Evolutionary conservation across 441 rosid species (phyloP), one percentile per base, ranked within the genome.

Genomic region (Euphorbia corollata): DNA sequence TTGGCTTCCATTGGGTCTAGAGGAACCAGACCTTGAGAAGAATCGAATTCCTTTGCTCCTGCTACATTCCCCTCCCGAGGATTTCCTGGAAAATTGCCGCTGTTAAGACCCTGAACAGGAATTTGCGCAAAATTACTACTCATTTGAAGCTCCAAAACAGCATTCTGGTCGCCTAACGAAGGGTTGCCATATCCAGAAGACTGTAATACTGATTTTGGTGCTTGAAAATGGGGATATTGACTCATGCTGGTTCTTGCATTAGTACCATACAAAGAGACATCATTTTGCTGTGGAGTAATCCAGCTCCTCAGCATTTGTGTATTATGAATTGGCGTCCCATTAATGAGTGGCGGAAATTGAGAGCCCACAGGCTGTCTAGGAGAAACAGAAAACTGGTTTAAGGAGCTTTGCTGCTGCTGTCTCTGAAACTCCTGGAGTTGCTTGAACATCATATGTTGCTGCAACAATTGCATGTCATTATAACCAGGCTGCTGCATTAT

Each of bases 1-100:
- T 80, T 90, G 71, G 86, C 92, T 77, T 90, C 97, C 22, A 89
- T 79, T 50, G 95, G 95, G 77, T 90, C 97, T 69, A 90, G 78
- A 24, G 89, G 65, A 67, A 88, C 82, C 53, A 80, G 76, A 71
- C 73, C 79, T 74, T 78, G 85, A n/a, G 83, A 75, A 55, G 83
- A 68, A 50, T 64, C 73, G 39, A 36, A 70, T 62, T 77, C 78
- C 67, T 80, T 69, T 18, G 65, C 65, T 27, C 67, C 74, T n/a
- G 73, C 79, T 48, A 71, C 55, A 78, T 71, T 79, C 36, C 55
- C 68, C 69, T 77, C 82, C 74, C 69, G 82, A 81, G 75, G 74
- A 62, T 81, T 75, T 77, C 82, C 34, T 71, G 73, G 64, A 63
- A 76, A 73, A 81, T 62, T 32, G 59, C 77, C 83, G 68, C 69